Base-by-base conservation (phyloP, 1,284 basidiomycete genomes). In the Pseudozyma flocculosa region DNA sequence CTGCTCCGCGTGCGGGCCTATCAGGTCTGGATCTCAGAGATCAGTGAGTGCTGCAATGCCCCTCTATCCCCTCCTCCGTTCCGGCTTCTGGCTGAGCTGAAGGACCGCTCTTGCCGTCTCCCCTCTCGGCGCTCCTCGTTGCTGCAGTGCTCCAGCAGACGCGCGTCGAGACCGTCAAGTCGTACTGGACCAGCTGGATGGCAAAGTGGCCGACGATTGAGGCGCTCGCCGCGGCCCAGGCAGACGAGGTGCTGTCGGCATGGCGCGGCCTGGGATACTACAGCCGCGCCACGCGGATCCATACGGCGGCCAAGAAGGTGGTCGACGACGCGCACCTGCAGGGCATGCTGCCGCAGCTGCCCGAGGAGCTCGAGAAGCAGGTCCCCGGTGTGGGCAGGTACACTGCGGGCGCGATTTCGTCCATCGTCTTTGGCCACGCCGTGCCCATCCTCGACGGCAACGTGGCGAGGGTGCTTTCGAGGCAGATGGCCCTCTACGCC, bases 331-430 rank as follows among this genome's bases (percentile, higher is more conserved):
- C 54, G 1, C 26, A 38, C 21, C 45, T 63, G 89, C 87, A 81
- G 23, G 89, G 90, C 24, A 81, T 83, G 46, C 83, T 98, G 10
- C 94, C 94, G 0, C 82, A 85, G 45, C 88, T 88, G 61, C 88
- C 89, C 0, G 84, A 84, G 61, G 86, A 87, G 17, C 85, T 98
- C 82, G 87, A 94, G 79, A 84, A 85, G 47, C 83, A 87, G 53
- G 88, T 96, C 40, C 89, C 91, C 26, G 92, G 93, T 2, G 88
- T 96, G 34, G 92, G 92, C 32, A 82, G 90, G 36, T 96, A 96
- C 77, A 95, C 90, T 0, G 83, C 83, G 11, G 83, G 75, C 18
- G 75, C 75, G 4, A 73, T 77, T 14, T 69, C 62, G 17, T 65
- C 62, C 14, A 77, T 77, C 39, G 74, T 75, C 4, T 77, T 70